These are phyloP conservation scores for Xylaria nigripes DNA, from an alignment of 495 filamentous ascomycete species.

Conservation along the genomic window DNA sequence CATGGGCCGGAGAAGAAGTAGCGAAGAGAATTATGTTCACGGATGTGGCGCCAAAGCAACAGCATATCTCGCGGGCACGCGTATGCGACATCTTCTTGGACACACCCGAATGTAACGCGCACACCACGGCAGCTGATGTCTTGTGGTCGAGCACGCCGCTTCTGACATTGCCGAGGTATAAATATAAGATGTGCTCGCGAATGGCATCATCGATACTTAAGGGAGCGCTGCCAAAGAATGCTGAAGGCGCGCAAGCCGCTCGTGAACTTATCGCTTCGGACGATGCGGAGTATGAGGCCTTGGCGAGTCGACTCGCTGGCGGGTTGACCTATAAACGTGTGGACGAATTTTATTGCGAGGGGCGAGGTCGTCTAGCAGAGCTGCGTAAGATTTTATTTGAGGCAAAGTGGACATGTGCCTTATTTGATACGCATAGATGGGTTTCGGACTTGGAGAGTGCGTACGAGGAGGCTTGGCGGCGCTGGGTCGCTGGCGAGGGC, in stretches of 20 bases:
- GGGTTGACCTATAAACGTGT: constrained; percentile 52
- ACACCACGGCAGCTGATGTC: constrained; percentile 95
- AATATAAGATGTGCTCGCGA: constrained; percentile 97
- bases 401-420: constrained; percentile 68
- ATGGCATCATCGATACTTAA: constrained; percentile 93
- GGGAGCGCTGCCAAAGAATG: constrained; percentile 69
- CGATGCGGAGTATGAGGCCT: constrained; percentile 72
- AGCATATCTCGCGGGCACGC: constrained; percentile 87
- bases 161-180: constrained; percentile 85
- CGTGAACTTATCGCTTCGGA: constrained; percentile 69
- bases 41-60: constrained; percentile 89
- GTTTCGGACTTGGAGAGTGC: constrained; percentile 84
- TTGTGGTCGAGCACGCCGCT: constrained; percentile 94
- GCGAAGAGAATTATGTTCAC: constrained; percentile 93
- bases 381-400: constrained; percentile 73
- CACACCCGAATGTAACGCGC: constrained; percentile 96
- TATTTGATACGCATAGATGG: constrained; percentile 93
- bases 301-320: constrained; percentile 64
- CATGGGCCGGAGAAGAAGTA: constrained; percentile 79
- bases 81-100: constrained; percentile 93
- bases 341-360: constrained; percentile 45
- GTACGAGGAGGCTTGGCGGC: constrained; percentile 79
- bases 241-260: constrained; percentile 58
- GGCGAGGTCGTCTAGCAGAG: constrained; percentile 60
- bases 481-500: constrained; percentile 78